Base-by-base conservation (phyloP, 257 asterid species). In the Solanum sitiens region DNA sequence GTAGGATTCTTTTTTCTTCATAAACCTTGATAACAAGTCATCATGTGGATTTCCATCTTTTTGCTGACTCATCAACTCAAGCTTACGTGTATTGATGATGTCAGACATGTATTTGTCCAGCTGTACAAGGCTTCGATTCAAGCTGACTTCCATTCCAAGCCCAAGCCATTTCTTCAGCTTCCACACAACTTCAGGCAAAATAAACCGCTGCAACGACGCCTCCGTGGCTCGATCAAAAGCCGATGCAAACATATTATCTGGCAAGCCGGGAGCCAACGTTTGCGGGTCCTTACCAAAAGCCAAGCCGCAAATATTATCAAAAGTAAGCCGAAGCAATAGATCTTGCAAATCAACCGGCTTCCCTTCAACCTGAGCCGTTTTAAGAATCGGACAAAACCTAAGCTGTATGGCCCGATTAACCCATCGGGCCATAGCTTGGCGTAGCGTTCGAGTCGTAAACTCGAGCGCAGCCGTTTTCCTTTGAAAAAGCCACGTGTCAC, bases 351-450 rank as follows among this genome's bases (percentile, higher is more conserved):
- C 99, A 8, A 96, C 95, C 74, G 93, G 92, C 90, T 90, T 73
- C 88, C 83, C 91, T 68, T 91, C 89, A 3, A 88, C 84, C 91
- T 92, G 98, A 87, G 98, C 98, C 56, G 92, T 73, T 67, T 91
- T 76, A 76, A 96, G 82, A 65, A 95, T 91, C 5, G 97, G 98
- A 87, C 98, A 94, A 53, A 96, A 93, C 90, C 99, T 89, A n/a
- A 90, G 82, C 85, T 90, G 87, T 75, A 96, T 95, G 85, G 99
- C 96, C 27, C 95, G 92, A 73, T 94, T 96, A 35, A 96, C 98
- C 99, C 99, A 96, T 53, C 98, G 86, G 35, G 95, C 98, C 99
- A 96, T 96, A 53, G 98, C 99, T 44, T 94, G 99, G 32, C 99
- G 93, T 7, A 96, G 91, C 12, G 99, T 96, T 39, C 99, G 87